Percentiles rank a stretch among this genome's conserved stretches.
These are phyloP conservation scores for Fusarium sp. DNA, from an alignment of 2,329 filamentous ascomycete species.

Conservation along the genomic window DNA sequence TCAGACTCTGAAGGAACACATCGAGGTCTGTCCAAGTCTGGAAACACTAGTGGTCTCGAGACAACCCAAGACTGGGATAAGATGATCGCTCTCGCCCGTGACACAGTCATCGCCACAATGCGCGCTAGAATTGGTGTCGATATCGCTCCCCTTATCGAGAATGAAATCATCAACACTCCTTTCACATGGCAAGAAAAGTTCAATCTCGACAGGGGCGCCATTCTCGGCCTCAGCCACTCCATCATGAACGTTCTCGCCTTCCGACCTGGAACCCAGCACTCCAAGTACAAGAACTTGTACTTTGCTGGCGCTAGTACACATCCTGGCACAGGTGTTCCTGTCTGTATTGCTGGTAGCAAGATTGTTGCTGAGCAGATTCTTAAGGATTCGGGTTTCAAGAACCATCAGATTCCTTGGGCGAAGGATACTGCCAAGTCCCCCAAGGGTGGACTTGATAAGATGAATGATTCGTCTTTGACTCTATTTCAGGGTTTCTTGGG, in stretches of 20 bases:
- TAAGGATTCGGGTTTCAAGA: constrained; percentile 1
- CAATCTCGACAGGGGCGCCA: constrained; percentile 81
- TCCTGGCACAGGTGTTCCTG: constrained; percentile 81
- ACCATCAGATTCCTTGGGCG: constrained; percentile 25
- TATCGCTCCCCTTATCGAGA: constrained; percentile 60
- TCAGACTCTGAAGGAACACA: constrained; percentile 34
- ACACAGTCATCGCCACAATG: constrained; percentile 72
- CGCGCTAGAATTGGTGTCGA: constrained; percentile 69
- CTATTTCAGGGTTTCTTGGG: constrained; percentile 26
- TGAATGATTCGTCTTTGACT: constrained; percentile 22
- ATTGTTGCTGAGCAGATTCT: constrained; percentile 64
- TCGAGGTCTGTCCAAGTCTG: constrained; percentile 21
- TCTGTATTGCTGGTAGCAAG: constrained; percentile 76
- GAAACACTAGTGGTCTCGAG: not conserved
- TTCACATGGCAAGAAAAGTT: constrained; percentile 73
- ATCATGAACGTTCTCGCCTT: constrained; percentile 81
- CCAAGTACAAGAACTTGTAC: constrained; percentile 66
- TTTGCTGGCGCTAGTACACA: constrained; percentile 83
- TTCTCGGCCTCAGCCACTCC: constrained; percentile 76
- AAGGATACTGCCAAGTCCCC: not conserved
- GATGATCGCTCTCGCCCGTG: constrained; percentile 70
- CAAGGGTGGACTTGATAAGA: constrained; percentile 23
- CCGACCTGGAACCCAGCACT: constrained; percentile 69
- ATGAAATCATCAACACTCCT: constrained; percentile 76
- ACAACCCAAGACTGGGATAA: constrained; percentile 60